These are phyloP conservation scores for Emydomyces testavorans DNA, from an alignment of 2,329 filamentous ascomycete species.

Conservation along the genomic window DNA sequence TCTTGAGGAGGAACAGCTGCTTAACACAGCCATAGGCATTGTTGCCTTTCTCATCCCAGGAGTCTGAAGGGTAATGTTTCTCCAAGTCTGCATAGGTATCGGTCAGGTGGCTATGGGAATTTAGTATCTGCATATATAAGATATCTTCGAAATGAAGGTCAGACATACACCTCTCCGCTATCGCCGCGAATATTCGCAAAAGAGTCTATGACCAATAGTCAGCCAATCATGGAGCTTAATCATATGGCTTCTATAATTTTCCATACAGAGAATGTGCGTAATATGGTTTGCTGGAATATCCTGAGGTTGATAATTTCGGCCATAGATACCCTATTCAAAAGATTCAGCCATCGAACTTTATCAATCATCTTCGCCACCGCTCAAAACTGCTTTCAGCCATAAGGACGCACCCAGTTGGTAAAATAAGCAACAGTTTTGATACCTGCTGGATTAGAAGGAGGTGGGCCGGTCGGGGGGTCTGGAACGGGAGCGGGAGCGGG, in stretches of 20 bases:
- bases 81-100: constrained; percentile 59
- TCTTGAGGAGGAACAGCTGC: constrained; percentile 65
- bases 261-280: constrained; percentile 63
- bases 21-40: constrained; percentile 71
- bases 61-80: constrained; percentile 59
- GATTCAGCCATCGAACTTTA: background rate
- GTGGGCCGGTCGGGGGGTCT: background rate
- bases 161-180: constrained; percentile 60
- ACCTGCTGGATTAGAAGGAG: constrained; percentile 7
- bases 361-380: too few relatives aligned
- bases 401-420: constrained; percentile 34
- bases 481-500: background rate
- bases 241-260: background rate
- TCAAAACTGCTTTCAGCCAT: background rate
- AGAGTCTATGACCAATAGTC: constrained; percentile 40
- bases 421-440: constrained; percentile 33
- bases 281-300: constrained; percentile 69
- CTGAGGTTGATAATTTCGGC: constrained; percentile 68
- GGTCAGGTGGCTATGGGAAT: constrained; percentile 40
- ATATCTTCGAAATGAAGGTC: background rate
- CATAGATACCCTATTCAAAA: constrained; percentile 61
- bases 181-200: constrained; percentile 79
- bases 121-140: constrained; percentile 5
- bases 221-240: background rate
- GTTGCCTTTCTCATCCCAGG: constrained; percentile 53